Evolutionary conservation across 441 rosid genomes (phyloP).

Genomic region (Biscutella laevigata): DNA sequence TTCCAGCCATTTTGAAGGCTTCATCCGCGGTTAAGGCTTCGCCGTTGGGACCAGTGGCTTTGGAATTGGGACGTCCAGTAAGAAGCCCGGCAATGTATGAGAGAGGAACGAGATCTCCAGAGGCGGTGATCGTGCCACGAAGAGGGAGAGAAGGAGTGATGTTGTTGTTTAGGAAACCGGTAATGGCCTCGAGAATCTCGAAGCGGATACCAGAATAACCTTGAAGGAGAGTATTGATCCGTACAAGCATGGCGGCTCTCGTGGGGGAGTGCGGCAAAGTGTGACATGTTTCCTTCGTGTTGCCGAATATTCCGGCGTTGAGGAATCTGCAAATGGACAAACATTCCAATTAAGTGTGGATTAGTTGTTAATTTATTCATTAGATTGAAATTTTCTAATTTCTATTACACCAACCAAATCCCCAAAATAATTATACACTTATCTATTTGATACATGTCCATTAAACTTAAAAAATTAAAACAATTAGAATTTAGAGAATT

Average conservation of each 20-base stretch:
- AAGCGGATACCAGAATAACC: slow-evolving; percentile 31
- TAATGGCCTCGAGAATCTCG: slow-evolving; percentile 29
- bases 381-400: neutral
- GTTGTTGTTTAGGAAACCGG: slow-evolving; percentile 26
- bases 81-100: slow-evolving; percentile 30
- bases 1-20: slow-evolving; percentile 20
- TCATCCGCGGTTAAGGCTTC: slow-evolving; percentile 23
- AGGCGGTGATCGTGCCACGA: slow-evolving; percentile 32
- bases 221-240: slow-evolving; percentile 30
- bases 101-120: slow-evolving; percentile 31
- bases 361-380: neutral
- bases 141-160: slow-evolving; percentile 30
- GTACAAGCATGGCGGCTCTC: slow-evolving; percentile 32
- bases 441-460: no score
- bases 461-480: no score
- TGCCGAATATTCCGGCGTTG: slow-evolving; percentile 31
- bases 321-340: slow-evolving; percentile 16
- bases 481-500: no score
- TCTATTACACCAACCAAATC: neutral
- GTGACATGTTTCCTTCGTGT: slow-evolving; percentile 25
- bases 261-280: slow-evolving; percentile 29
- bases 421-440: no score
- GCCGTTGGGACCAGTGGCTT: slow-evolving; percentile 26
- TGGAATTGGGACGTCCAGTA: slow-evolving; percentile 29
- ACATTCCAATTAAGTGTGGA: slow-evolving; percentile 10